Percentiles rank a stretch among this genome's conserved stretches.
These are phyloP conservation scores for Aquilaria malaccensis DNA, from an alignment of 345 rosid species.

Conservation along the genomic window DNA sequence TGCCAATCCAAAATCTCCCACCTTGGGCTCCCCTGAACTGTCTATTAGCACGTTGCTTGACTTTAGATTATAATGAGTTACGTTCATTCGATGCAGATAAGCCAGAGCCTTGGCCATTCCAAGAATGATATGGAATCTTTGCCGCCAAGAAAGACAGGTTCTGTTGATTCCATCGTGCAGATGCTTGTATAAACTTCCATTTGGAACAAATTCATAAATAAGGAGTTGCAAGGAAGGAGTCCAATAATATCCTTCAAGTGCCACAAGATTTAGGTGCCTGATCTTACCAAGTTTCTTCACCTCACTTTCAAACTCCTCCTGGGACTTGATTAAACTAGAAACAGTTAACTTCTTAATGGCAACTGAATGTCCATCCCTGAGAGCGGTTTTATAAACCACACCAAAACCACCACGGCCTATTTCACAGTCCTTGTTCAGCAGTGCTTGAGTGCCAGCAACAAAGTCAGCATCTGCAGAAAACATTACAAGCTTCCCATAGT, in stretches of 20 bases:
- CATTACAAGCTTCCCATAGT: constrained; percentile 94
- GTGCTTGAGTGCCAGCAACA: constrained; percentile 63
- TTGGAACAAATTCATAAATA: constrained; percentile 65
- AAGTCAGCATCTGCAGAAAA: constrained; percentile 85
- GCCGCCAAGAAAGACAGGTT: constrained; percentile 66
- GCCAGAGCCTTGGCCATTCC: constrained; percentile 93
- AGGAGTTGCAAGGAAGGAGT: constrained; percentile 81
- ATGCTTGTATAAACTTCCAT: constrained; percentile 72
- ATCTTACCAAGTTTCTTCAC: constrained; percentile 69
- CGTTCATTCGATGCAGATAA: constrained; percentile 60
- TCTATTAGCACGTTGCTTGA: constrained; percentile 86
- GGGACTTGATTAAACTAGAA: constrained; percentile 76
- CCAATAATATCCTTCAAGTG: constrained; percentile 93
- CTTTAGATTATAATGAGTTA: constrained; percentile 89
- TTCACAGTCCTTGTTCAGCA: constrained; percentile 93
- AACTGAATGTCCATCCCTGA: constrained; percentile 72
- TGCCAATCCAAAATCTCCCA: constrained; percentile 87
- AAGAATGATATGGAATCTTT: constrained; percentile 67
- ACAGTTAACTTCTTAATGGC: constrained; percentile 93
- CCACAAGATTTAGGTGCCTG: constrained; percentile 66
- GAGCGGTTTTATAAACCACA: constrained; percentile 72
- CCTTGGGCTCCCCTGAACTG: constrained; percentile 65
- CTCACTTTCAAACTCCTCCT: constrained; percentile 84
- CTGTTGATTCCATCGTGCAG: constrained; percentile 47
- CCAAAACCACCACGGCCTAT: constrained; percentile 99